Conservation (phyloP, 2,329 filamentous ascomycete species). For the Penicillium concentricum region DNA sequence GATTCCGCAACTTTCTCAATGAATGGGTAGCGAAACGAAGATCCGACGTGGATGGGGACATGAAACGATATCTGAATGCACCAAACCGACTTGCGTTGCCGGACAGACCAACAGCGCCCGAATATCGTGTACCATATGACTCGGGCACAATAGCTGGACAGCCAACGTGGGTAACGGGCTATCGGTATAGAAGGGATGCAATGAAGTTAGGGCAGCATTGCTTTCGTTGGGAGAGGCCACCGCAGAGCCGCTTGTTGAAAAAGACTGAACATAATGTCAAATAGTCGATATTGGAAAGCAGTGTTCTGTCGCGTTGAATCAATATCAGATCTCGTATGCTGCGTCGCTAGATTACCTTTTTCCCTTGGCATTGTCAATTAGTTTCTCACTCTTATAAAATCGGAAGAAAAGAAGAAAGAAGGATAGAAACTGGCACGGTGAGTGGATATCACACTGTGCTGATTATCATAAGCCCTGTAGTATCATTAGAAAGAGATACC, state of each 20-base stretch:
- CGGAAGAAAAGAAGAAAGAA: too few relatives aligned
- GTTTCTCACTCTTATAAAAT: too few relatives aligned
- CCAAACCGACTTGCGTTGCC: conserved; percentile 17
- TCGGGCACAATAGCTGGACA: conserved; percentile 14
- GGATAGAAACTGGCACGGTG: too few relatives aligned
- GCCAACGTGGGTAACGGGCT: conserved; percentile 11
- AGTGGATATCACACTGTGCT: too few relatives aligned
- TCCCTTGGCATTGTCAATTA: too few relatives aligned
- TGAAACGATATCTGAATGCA: conserved; percentile 21
- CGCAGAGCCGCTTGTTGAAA: conserved; percentile 3
- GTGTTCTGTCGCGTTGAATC: neutral
- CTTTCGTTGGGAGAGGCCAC: conserved; percentile 21
- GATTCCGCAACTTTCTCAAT: conserved; percentile 19
- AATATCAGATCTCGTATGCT: neutral
- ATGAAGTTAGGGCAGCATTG: conserved; percentile 18
- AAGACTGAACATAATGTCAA: neutral
- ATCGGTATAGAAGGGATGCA: conserved; percentile 9
- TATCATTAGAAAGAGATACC: too few relatives aligned
- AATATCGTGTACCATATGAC: conserved; percentile 19
- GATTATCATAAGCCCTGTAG: too few relatives aligned
- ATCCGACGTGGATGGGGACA: conserved; percentile 6
- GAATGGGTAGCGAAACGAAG: conserved; percentile 17
- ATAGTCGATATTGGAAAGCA: neutral
- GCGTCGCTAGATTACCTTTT: too few relatives aligned
- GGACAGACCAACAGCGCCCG: conserved; percentile 11